Conservation (phyloP, 768 basidiomycete species). For the Panus rudis region DNA sequence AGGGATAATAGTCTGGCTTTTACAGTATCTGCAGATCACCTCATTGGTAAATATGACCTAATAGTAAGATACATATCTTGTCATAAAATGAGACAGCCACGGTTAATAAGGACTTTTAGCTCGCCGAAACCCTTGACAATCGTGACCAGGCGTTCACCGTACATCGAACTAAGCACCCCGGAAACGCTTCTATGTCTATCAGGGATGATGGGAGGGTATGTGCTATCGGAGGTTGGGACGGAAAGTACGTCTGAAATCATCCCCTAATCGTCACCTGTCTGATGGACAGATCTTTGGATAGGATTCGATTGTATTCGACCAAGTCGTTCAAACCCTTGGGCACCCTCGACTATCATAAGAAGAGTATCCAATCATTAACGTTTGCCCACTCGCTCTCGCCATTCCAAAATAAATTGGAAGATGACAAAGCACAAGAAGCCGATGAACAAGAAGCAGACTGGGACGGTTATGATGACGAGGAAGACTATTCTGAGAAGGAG, state of each 20-base stretch:
- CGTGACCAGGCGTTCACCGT: slow-evolving; percentile 23
- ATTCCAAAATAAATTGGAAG: not conserved
- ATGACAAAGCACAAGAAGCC: not conserved
- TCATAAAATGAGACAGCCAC: not conserved
- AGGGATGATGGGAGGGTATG: slow-evolving; percentile 71
- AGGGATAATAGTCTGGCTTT: slow-evolving; percentile 51
- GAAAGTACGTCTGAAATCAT: slow-evolving; percentile 65
- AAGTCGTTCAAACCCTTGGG: slow-evolving; percentile 79
- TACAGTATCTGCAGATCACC: slow-evolving; percentile 82
- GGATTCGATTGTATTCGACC: slow-evolving; percentile 78
- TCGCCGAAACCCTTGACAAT: slow-evolving; percentile 11
- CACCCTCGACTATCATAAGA: slow-evolving; percentile 76
- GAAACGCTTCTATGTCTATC: slow-evolving; percentile 73
- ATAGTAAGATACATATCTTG: slow-evolving; percentile 29
- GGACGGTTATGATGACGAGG: slow-evolving; percentile 14
- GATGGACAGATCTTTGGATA: slow-evolving; percentile 23
- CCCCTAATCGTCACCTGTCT: not conserved
- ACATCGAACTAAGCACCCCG: slow-evolving; percentile 67
- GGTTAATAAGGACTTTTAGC: slow-evolving; percentile 2
- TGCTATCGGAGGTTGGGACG: slow-evolving; percentile 93
- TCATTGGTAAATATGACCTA: slow-evolving; percentile 60
- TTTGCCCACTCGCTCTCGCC: slow-evolving; percentile 40
- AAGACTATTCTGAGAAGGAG: slow-evolving; percentile 18
- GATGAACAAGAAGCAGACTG: not conserved
- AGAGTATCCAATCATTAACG: slow-evolving; percentile 63